phyloP scores from a whole-genome alignment of 2,329 filamentous ascomycete species.

The Catunica adiposa region DNA sequence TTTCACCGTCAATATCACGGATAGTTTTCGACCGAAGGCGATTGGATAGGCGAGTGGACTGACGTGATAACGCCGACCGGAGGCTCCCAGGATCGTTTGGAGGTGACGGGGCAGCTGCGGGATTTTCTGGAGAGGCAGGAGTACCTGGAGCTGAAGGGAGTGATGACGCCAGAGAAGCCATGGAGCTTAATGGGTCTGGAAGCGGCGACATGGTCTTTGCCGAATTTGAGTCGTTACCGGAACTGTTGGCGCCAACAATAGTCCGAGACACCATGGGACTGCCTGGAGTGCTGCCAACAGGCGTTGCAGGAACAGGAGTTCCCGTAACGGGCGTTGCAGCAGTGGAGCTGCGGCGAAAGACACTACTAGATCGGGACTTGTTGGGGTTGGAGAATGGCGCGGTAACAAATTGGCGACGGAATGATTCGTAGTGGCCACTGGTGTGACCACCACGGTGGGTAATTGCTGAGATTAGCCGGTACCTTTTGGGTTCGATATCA shows the following conservation, averaged over 20 bases:
- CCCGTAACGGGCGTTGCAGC: constrained; percentile 22
- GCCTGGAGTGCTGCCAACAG: neutral
- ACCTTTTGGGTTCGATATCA: constrained; percentile 59
- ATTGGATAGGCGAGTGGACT: constrained; percentile 22
- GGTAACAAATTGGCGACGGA: constrained; percentile 61
- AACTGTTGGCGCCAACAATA: too few species aligned
- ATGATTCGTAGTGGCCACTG: constrained; percentile 94
- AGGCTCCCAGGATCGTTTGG: constrained; percentile 27
- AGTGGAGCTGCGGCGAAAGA: constrained; percentile 49
- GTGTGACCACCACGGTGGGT: constrained; percentile 93
- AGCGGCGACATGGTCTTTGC: constrained; percentile 30
- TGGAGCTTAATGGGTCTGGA: constrained; percentile 26
- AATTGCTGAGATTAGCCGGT: constrained; percentile 72
- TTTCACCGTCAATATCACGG: neutral
- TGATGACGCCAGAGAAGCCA: constrained; percentile 18
- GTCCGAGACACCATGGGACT: neutral
- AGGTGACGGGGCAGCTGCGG: neutral
- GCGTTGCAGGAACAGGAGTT: constrained; percentile 29
- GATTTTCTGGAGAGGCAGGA: neutral
- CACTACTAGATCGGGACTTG: constrained; percentile 57
- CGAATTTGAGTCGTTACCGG: neutral
- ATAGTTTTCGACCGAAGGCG: constrained; percentile 2
- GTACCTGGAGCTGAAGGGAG: constrained; percentile 21
- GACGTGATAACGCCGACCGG: constrained; percentile 34
- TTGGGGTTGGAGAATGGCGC: constrained; percentile 70